These are phyloP conservation scores for Boletus rubroflammeus DNA, from an alignment of 768 basidiomycete species.

Conservation along the genomic window DNA sequence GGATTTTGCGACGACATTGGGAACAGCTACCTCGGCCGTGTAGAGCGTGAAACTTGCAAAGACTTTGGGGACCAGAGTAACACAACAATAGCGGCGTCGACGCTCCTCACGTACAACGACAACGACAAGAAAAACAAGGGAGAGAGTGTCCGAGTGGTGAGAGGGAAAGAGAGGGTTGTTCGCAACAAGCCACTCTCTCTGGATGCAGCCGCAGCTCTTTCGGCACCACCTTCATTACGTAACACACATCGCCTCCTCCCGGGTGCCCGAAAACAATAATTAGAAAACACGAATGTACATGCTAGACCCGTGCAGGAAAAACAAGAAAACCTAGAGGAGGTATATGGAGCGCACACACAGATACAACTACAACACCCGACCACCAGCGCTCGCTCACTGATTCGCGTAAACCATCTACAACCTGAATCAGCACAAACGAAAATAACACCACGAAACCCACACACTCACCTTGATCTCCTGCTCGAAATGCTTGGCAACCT, in stretches of 20 bases:
- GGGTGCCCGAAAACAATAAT: background rate
- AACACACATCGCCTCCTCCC: conserved; percentile 19
- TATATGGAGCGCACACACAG: background rate
- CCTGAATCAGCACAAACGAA: background rate
- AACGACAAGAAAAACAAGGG: background rate
- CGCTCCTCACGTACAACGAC: background rate
- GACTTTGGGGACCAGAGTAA: background rate
- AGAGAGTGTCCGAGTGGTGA: conserved; percentile 12
- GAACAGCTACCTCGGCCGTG: background rate
- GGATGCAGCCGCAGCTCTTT: conserved; percentile 25
- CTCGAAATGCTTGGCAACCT: conserved; percentile 62
- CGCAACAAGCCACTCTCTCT: conserved; percentile 21
- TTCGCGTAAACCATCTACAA: conserved; percentile 33
- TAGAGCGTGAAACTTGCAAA: background rate
- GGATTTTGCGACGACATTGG: conserved; percentile 54
- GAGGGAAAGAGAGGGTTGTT: conserved; percentile 17
- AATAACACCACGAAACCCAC: background rate
- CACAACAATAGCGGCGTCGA: background rate
- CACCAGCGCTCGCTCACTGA: conserved; percentile 16
- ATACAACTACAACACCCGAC: background rate
- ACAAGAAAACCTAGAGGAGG: background rate
- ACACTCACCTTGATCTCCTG: conserved; percentile 54
- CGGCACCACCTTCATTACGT: conserved; percentile 29
- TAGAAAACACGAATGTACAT: background rate
- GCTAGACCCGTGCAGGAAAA: background rate